Base-by-base conservation (phyloP, 2,329 filamentous ascomycete genomes). In the Zymoseptoria ardabiliae region DNA sequence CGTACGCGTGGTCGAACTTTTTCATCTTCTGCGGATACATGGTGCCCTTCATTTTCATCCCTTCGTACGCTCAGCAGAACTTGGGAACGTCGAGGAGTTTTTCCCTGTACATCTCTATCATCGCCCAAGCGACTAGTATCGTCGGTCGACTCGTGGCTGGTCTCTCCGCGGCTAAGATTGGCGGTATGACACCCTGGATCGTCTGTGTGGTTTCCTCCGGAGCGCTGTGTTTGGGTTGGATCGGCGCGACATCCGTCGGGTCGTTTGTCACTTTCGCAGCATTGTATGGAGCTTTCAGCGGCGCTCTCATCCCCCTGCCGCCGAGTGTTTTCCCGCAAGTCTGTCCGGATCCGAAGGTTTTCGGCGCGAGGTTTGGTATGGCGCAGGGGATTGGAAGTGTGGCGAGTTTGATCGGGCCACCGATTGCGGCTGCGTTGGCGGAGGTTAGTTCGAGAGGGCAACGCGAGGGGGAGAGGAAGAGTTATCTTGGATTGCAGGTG, bases 51-150 rank as follows among this genome's bases (percentile, higher is more conserved):
- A 75, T 76, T 63, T 78, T 77, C 63, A 74, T 78, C 50, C 71
- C 73, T 0, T 65, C 71, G 0, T 78, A 73, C 56, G 75, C 71
- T 5, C 64, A 73, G 49, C 63, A 65, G 4, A 63, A 69, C 19
- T 66, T 73, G 7, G 67, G 66, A 45, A 75, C 84, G 60, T 75
- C 77, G 7, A 76, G 79, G 20, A 73, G 72, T 8, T 74, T 79
- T 3, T 78, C 81, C 2, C 77, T 84, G 48, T 78, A 77, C 49
- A 73, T 86, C 6, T 75, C 86, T 4, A 75, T 87, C 59, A 77
- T 85, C 41, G 76, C 79, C 4, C 85, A 86, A 64, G 82, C 78
- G 4, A 73, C 82, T 11, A 82, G 82, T 4, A 75, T 86, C 1
- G 68, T 80, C 0, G 76, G 79, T 3, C 82, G 84, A 0, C 72